Conservation (phyloP, 495 filamentous ascomycete genomes). For the Neohortaea acidophila region DNA sequence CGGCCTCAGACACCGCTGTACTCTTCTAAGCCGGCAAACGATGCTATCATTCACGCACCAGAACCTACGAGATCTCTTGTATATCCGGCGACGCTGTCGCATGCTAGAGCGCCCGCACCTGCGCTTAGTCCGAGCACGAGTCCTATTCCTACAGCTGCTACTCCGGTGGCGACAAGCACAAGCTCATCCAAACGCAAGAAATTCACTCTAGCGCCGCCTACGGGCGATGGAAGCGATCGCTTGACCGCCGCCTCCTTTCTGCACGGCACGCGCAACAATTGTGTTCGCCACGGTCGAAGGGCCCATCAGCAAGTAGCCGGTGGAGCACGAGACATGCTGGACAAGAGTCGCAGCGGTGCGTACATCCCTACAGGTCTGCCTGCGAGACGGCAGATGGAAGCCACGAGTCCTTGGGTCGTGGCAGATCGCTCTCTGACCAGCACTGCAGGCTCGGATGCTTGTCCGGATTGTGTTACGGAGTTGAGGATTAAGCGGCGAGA, state of each 20-base stretch:
- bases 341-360: conserved; percentile 7
- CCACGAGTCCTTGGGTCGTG: conserved; percentile 11
- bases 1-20: conserved; percentile 8
- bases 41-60: conserved; percentile 6
- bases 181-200: too few relatives aligned
- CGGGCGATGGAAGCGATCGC: too few relatives aligned
- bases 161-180: too few relatives aligned
- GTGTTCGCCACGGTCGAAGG: conserved; percentile 12
- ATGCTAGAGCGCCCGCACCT: not conserved
- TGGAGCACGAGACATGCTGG: not conserved
- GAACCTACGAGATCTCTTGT: conserved; percentile 7
- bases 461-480: conserved; percentile 15
- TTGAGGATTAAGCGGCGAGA: conserved; percentile 13
- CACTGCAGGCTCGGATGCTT: conserved; percentile 1
- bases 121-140: too few relatives aligned
- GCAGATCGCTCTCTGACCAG: not conserved
- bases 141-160: too few relatives aligned
- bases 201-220: conserved; percentile 3
- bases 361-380: conserved; percentile 12
- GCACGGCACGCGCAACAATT: conserved; percentile 6
- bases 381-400: conserved; percentile 8
- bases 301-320: not conserved
- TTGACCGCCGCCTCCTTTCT: conserved; percentile 2
- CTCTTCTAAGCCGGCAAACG: conserved; percentile 1
- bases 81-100: not conserved